phyloP scores from a whole-genome alignment of 1,284 basidiomycete species.

The Fomes fomentarius region DNA sequence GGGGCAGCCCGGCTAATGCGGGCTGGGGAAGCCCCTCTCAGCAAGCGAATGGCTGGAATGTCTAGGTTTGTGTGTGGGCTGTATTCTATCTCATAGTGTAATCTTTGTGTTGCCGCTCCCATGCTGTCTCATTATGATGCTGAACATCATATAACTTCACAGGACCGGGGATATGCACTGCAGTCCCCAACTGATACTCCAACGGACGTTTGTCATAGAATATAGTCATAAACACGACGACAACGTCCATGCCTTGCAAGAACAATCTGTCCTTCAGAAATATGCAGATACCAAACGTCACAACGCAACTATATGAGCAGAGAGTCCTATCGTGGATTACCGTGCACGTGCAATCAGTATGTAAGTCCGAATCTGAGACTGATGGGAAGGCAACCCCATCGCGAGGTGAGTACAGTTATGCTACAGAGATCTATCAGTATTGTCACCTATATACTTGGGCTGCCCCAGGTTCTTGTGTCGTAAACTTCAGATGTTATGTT shows the following conservation, averaged over 20 bases:
- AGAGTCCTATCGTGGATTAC: too few relatives aligned
- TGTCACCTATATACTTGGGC: background rate
- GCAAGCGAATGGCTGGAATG: slow-evolving; percentile 48
- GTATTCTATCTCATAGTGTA: slow-evolving; percentile 10
- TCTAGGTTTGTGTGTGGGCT: slow-evolving; percentile 23
- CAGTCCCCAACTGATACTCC: too few relatives aligned
- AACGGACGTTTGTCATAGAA: too few relatives aligned
- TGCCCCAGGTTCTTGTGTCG: background rate
- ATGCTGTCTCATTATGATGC: background rate
- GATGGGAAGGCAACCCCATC: background rate
- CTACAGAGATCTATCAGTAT: background rate
- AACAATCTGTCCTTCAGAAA: too few relatives aligned
- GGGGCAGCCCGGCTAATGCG: slow-evolving; percentile 27
- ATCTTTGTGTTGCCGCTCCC: background rate
- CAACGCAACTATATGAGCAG: too few relatives aligned
- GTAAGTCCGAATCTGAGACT: background rate
- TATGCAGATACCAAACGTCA: too few relatives aligned
- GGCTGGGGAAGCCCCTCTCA: slow-evolving; percentile 36
- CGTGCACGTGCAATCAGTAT: too few relatives aligned
- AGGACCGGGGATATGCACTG: too few relatives aligned
- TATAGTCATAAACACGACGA: too few relatives aligned
- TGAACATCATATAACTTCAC: too few relatives aligned
- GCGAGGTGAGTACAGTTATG: slow-evolving; percentile 7
- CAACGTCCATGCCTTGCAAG: too few relatives aligned
- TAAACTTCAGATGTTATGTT: background rate